Conservation (phyloP, 208 protist genomes). For the Paratrypanosoma confusum region DNA sequence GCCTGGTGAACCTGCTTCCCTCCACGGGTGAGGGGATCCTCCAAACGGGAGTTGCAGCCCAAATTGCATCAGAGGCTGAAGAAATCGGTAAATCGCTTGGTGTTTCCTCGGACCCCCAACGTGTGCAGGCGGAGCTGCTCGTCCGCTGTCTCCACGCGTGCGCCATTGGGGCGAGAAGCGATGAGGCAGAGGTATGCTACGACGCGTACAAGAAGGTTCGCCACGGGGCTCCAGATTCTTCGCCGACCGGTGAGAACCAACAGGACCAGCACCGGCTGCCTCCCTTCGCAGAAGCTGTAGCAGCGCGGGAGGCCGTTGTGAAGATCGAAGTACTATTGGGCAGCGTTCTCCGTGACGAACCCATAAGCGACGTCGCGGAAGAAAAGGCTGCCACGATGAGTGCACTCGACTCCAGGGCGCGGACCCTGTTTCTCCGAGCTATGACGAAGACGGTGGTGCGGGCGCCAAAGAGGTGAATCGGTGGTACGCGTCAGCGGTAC, state of each 20-base stretch:
- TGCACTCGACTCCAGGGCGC: slow-evolving; percentile 25
- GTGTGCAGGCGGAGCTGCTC: slow-evolving; percentile 24
- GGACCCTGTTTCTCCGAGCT: slow-evolving; percentile 50
- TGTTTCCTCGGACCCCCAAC: not conserved
- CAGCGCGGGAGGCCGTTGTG: no score
- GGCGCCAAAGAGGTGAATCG: not conserved
- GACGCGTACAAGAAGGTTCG: slow-evolving; percentile 30
- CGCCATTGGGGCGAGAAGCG: slow-evolving; percentile 46
- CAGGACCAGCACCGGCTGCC: no score
- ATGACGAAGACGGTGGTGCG: slow-evolving; percentile 66
- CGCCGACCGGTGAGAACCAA: no score
- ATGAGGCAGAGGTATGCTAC: slow-evolving; percentile 34
- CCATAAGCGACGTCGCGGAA: not conserved
- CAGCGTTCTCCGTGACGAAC: no score
- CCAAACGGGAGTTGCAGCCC: no score
- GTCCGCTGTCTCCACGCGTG: slow-evolving; percentile 41
- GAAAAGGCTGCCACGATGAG: slow-evolving; percentile 9
- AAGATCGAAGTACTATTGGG: no score
- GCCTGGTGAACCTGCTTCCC: no score
- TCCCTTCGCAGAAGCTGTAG: no score
- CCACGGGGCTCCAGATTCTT: no score
- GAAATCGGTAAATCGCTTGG: not conserved
- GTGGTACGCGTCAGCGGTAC: not conserved
- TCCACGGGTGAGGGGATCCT: no score
- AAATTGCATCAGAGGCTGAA: not conserved